phyloP scores from a whole-genome alignment of 1,284 basidiomycete species.

The Neolentinus lepideus region DNA sequence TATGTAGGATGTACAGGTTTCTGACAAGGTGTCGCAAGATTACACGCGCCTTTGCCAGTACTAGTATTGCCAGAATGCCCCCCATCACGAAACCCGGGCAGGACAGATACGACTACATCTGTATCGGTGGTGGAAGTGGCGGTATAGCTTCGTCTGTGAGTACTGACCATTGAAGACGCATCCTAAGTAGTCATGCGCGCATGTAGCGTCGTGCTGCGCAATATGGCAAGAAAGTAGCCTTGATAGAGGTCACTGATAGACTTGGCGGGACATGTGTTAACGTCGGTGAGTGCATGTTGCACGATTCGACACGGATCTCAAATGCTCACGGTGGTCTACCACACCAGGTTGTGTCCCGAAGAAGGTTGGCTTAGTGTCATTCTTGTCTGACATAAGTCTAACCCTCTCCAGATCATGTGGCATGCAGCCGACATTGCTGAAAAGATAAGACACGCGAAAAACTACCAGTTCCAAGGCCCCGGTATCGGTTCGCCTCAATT shows the following conservation, averaged over 20 bases:
- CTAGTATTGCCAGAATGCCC: slow-evolving; percentile 45
- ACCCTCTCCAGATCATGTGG: slow-evolving; percentile 86
- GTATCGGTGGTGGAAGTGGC: slow-evolving; percentile 82
- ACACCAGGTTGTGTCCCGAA: slow-evolving; percentile 79
- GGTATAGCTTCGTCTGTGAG: slow-evolving; percentile 73
- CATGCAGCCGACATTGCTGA: slow-evolving; percentile 93
- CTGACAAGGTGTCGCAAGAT: slow-evolving; percentile 30
- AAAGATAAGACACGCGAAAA: slow-evolving; percentile 66
- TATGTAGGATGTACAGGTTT: background rate
- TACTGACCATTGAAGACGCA: slow-evolving; percentile 6
- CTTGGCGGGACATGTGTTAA: slow-evolving; percentile 98
- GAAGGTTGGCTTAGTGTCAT: slow-evolving; percentile 44
- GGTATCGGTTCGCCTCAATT: slow-evolving; percentile 57
- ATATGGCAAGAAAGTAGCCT: slow-evolving; percentile 91
- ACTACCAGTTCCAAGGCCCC: slow-evolving; percentile 67
- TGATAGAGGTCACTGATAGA: slow-evolving; percentile 74
- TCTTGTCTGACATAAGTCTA: background rate
- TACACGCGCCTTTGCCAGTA: slow-evolving; percentile 36
- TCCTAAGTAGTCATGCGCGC: slow-evolving; percentile 4
- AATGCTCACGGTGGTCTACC: background rate
- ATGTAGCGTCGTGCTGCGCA: slow-evolving; percentile 78
- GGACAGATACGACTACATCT: slow-evolving; percentile 73
- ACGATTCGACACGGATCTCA: no score
- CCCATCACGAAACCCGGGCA: slow-evolving; percentile 58
- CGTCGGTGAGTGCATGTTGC: slow-evolving; percentile 80